Base-by-base conservation (phyloP, 2,329 filamentous ascomycete species). In the Alternaria sp. region DNA sequence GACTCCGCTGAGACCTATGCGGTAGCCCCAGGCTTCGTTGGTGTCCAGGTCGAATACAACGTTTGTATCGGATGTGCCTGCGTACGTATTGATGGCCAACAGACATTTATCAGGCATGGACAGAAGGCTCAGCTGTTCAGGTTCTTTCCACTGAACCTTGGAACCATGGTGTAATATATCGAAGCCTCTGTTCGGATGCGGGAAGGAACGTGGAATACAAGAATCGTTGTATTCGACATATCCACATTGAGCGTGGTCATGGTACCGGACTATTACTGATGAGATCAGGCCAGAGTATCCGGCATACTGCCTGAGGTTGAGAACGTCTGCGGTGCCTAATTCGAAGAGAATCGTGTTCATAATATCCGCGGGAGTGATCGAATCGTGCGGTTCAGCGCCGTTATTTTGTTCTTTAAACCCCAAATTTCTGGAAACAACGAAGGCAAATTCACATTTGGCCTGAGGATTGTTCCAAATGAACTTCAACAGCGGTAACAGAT, bases 161-260 rank as follows among this genome's bases (percentile, higher is more conserved):
- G 32, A n/a, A n/a, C 32, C 32, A 40, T 40, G 15, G 32, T n/a
- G 3, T 10, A 2, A 10, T 0, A 40, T n/a, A 0, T n/a, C 7
- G 4, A 36, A 36, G 0, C 1, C 0, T n/a, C 15, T n/a, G 0
- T 3, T 4, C 4, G 32, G 15, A 36, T 36, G 4, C 15, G 32
- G 32, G 8, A n/a, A 36, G 32, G 15, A 10, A 36, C 6, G 32
- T n/a, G 7, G 7, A 0, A 9, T n/a, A 9, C 1, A 0, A 9
- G 15, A 8, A n/a, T 3, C 7, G 4, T 4, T 3, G 8, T 36
- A n/a, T 10, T n/a, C 7, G 4, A 36, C 32, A 4, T 9, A 40
- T n/a, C 32, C 32, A 17, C 0, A 3, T 6, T 15, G 12, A 10
- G 1, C 12, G 0, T 6, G 0, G 0, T 4, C 13, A 15, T 4